A percentile compares a stretch with the other conserved stretches of the same genome.
Conservation (phyloP, 768 basidiomycete genomes). For the Podaxis pistillaris region DNA sequence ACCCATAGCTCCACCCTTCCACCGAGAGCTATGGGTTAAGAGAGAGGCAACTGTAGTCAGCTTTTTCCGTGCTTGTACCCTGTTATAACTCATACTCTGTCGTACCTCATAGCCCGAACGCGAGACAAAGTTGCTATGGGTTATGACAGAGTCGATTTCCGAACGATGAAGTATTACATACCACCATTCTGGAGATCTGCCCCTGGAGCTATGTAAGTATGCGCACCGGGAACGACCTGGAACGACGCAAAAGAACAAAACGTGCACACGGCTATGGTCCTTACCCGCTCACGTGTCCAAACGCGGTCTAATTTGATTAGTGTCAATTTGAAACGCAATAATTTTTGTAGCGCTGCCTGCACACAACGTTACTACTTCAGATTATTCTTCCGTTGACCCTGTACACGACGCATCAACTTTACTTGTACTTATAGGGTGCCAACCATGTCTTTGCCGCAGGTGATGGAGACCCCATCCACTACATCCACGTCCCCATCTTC, state of each 20-base stretch:
- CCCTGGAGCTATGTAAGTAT: neutral
- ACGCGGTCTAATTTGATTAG: neutral
- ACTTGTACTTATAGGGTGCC: too few relatives aligned
- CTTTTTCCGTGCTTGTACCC: too few relatives aligned
- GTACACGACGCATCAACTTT: neutral
- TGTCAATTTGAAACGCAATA: neutral
- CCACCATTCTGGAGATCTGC: neutral
- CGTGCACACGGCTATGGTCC: too few relatives aligned
- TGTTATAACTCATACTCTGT: too few relatives aligned
- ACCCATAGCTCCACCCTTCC: too few relatives aligned
- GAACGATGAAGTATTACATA: neutral
- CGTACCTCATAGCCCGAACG: too few relatives aligned
- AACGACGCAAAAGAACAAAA: too few relatives aligned
- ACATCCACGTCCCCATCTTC: neutral
- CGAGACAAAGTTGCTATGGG: too few relatives aligned
- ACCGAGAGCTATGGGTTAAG: too few relatives aligned
- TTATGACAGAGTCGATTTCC: too few relatives aligned
- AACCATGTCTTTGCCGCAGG: neutral
- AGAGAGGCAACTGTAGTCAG: too few relatives aligned
- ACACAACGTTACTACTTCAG: neutral
- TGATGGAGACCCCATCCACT: neutral
- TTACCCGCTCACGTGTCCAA: neutral
- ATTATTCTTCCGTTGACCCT: slow-evolving; percentile 2
- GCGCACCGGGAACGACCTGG: too few relatives aligned
- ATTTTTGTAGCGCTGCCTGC: neutral